Conservation (phyloP, 139 green algal genomes). For the Micromonas commoda region DNA sequence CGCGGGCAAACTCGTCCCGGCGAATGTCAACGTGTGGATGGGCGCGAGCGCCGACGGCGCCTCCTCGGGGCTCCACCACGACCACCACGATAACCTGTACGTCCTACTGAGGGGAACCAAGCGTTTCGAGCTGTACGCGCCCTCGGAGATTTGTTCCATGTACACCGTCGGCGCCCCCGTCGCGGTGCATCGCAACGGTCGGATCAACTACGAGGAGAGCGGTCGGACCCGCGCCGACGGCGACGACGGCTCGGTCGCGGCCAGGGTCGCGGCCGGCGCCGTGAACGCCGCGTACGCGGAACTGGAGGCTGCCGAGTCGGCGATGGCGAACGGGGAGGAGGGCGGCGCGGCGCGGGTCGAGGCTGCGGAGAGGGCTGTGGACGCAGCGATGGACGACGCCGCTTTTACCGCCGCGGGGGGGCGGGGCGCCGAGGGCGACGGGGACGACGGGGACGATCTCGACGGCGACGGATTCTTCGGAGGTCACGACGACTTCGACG, state of each 20-base stretch:
- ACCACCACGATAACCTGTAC: conserved; percentile 39
- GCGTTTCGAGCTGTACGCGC: conserved; percentile 27
- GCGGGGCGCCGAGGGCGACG: background rate
- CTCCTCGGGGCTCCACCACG: conserved; percentile 31
- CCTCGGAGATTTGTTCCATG: conserved; percentile 4
- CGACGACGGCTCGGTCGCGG: background rate
- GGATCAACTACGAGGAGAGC: conserved; percentile 24
- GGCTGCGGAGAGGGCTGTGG: background rate
- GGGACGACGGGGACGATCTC: conserved; percentile 12
- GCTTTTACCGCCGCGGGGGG: background rate
- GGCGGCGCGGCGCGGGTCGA: background rate
- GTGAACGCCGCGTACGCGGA: background rate
- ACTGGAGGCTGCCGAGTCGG: background rate
- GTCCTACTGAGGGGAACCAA: conserved; percentile 25
- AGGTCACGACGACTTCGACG: conserved; percentile 21
- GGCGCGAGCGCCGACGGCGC: background rate
- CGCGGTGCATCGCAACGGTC: conserved; percentile 24
- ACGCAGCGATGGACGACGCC: background rate
- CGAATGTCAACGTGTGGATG: conserved; percentile 27
- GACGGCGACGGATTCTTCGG: background rate
- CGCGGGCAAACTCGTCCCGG: background rate
- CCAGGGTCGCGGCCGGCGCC: background rate
- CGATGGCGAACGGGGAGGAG: background rate
- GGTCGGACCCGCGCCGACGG: background rate
- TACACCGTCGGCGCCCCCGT: background rate